phyloP scores from a whole-genome alignment of 352 stramenopile genomes.

The Pythium sukuiense region DNA sequence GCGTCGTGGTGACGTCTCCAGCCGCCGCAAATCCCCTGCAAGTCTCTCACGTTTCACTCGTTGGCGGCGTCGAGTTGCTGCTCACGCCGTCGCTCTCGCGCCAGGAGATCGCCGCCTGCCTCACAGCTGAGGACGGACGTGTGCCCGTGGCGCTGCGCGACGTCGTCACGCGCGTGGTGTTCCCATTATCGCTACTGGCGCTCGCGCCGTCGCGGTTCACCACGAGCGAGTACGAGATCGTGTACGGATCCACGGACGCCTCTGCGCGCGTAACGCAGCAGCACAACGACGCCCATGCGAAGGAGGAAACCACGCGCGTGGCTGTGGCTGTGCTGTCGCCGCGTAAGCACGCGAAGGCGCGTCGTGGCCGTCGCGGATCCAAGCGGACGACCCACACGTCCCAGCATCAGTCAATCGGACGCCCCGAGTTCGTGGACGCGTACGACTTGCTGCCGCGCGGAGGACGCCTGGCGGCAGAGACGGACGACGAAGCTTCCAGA shows the following conservation, averaged over 20 bases:
- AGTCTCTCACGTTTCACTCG: conserved; percentile 3
- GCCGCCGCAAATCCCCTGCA: not conserved
- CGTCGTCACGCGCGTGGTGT: conserved; percentile 42
- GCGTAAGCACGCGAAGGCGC: conserved; percentile 2
- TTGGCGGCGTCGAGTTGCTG: conserved; percentile 23
- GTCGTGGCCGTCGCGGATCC: not conserved
- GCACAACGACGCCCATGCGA: not conserved
- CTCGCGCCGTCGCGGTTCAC: conserved; percentile 56
- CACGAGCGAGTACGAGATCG: conserved; percentile 42
- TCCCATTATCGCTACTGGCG: conserved; percentile 68
- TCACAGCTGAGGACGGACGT: conserved; percentile 5
- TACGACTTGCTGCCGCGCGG: conserved; percentile 24
- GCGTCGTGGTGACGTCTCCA: not conserved
- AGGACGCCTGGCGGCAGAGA: conserved; percentile 7
- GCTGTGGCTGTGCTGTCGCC: not conserved
- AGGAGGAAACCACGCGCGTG: not conserved
- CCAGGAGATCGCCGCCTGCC: conserved; percentile 15
- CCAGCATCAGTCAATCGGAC: conserved; percentile 19
- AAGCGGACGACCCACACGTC: conserved; percentile 9
- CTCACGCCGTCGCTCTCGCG: conserved; percentile 13
- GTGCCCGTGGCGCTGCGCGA: conserved; percentile 35
- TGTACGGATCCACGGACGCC: conserved; percentile 16
- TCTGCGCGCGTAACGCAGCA: not conserved
- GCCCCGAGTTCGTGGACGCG: conserved; percentile 28
- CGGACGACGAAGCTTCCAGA: conserved; percentile 19